These are phyloP conservation scores for Yamadazyma kanchanaburiensis DNA, from an alignment of 1,139 yeast genomes.

Conservation along the genomic window DNA sequence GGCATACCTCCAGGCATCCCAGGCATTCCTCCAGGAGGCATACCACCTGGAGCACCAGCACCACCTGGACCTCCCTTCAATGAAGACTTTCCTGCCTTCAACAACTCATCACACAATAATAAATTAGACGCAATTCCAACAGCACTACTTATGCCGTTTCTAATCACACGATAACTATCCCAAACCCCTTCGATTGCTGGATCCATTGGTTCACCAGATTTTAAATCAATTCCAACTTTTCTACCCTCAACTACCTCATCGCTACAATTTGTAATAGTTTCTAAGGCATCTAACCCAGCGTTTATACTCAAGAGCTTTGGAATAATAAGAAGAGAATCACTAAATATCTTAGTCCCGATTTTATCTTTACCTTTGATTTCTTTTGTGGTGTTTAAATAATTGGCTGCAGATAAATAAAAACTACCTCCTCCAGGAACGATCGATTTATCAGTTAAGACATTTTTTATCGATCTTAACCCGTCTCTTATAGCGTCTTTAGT, in stretches of 20 bases:
- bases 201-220: slow-evolving; percentile 93
- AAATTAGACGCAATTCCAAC: slow-evolving; percentile 93
- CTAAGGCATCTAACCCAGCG: slow-evolving; percentile 92
- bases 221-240: slow-evolving; percentile 85
- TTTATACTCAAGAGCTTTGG: slow-evolving; percentile 93
- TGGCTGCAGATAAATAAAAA: slow-evolving; percentile 78
- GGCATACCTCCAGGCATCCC: slow-evolving; percentile 22
- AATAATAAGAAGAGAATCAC: slow-evolving; percentile 83
- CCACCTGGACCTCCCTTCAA: slow-evolving; percentile 48
- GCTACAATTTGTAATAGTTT: slow-evolving; percentile 83
- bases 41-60: slow-evolving; percentile 13
- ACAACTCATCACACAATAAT: slow-evolving; percentile 88
- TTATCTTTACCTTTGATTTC: slow-evolving; percentile 82
- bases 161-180: slow-evolving; percentile 91
- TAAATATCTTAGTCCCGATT: slow-evolving; percentile 89
- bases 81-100: slow-evolving; percentile 94
- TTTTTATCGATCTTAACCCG: slow-evolving; percentile 92
- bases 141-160: slow-evolving; percentile 91
- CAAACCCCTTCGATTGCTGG: slow-evolving; percentile 93
- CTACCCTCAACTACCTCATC: slow-evolving; percentile 84
- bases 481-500: slow-evolving; percentile 97
- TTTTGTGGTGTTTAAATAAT: slow-evolving; percentile 53
- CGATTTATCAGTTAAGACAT: slow-evolving; percentile 79
- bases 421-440: slow-evolving; percentile 98
- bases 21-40: slow-evolving; percentile 15